Base-by-base conservation (phyloP, 2,329 filamentous ascomycete species). In the Zasmidium cellare region DNA sequence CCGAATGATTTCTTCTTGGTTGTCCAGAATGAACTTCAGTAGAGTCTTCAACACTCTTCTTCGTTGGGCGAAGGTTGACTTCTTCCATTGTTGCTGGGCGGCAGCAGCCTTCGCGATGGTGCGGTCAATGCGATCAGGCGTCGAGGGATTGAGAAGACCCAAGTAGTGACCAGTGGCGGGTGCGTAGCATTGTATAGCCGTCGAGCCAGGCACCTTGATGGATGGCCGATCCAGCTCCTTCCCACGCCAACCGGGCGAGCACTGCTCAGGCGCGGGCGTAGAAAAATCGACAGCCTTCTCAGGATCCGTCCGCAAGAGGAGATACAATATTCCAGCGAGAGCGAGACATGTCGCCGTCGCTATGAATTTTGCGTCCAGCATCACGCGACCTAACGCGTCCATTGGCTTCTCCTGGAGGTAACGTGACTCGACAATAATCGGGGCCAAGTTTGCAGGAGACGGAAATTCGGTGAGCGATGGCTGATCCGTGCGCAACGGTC, bases 101-200 rank as follows among this genome's bases (percentile, higher is more conserved):
- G 79, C 78, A 38, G 86, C 81, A 1, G 94, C 90, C 59, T 87
- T 85, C 31, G 85, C 83, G 64, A 99, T 84, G 24, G 87, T 87
- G 59, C 85, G 81, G 74, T 99, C 91, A 71, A 99, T 91, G 60
- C 86, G 88, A 56, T 87, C 85, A 1, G 85, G 78, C 1, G 90
- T 92, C 9, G 87, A 85, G 18, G 93, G 90, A 73, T 89, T 90
- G 74, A 93, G 82, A 65, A 85, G 81, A 54, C 91, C 92, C 23
- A 99, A 85, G 59, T 91, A 84, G 69, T 89, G 84, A 62, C 94
- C 94, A 22, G 92, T 97, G 1, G 93, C 93, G 1, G 94, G 94
- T 46, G 89, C 89, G 74, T 94, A 94, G 77, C 91, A 96, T 76
- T 91, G 89, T 59, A 96, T 87, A 7, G 86, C 83, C 1, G 83